Evolutionary conservation across 306 rosid genomes (phyloP), one percentile per base, ranked within the genome.

Genomic region (Quercus engelmannii): DNA sequence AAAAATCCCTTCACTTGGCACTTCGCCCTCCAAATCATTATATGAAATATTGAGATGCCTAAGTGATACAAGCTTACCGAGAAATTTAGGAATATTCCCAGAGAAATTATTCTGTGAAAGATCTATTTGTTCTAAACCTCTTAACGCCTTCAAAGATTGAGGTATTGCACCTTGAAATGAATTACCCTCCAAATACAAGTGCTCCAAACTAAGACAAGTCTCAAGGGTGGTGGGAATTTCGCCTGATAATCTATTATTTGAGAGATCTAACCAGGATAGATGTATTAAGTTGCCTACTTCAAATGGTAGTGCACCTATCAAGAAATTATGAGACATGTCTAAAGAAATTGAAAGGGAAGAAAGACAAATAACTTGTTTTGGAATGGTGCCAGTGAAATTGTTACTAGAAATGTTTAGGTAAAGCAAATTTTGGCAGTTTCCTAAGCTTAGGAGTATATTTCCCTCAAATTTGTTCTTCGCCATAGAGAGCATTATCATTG

Each of bases 371-470:
- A 85, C 82, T 70, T 82, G 80, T 67, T 28, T 78, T 43, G 87
- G 91, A 57, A 85, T 82, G 18, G 64, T 59, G 74, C 83, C 83
- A 71, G 30, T 85, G 46, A 82, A 85, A n/a, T 77, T 87, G 87
- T 85, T 77, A 67, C 71, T 43, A 61, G 62, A 70, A 18, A 86
- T 81, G 76, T 85, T 80, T 4, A 75, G 35, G 20, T 15, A 35
- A 64, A 65, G 9, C 33, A 85, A 69, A 2, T 73, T 76, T 13
- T 58, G 57, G 38, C 83, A 85, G 5, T 83, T 82, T 78, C 80
- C 85, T 21, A 87, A 78, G 72, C 85, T 82, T 4, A 46, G 20
- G 23, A 85, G 88, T 65, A 82, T 87, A 13, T 33, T 71, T 80
- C 90, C 90, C 43, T 80, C 78, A 31, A 85, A 80, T 12, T 33